phyloP scores from a whole-genome alignment of 1,284 basidiomycete species.

The Sanguinoderma infundibulare region DNA sequence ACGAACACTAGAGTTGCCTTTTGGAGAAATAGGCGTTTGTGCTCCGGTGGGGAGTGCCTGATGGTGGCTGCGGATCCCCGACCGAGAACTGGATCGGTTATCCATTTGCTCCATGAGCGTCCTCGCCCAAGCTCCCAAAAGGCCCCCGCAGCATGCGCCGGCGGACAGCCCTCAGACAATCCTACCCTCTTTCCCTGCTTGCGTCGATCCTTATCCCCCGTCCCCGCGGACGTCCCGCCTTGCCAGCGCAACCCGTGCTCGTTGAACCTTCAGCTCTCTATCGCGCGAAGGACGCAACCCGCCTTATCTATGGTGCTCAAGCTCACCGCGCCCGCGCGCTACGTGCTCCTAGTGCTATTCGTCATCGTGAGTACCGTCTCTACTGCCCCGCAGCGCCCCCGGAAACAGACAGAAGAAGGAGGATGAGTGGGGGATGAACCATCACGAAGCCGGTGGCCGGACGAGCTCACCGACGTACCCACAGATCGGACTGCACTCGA shows the following conservation, averaged over 20 bases:
- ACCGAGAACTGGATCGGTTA: too few relatives aligned
- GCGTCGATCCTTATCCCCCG: neutral
- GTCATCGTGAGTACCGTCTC: slow-evolving; percentile 29
- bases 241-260: neutral
- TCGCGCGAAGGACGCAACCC: neutral
- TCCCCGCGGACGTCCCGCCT: neutral
- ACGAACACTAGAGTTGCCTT: neutral
- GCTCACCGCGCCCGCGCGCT: slow-evolving; percentile 32
- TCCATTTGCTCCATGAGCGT: too few relatives aligned
- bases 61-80: too few relatives aligned
- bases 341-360: slow-evolving; percentile 32
- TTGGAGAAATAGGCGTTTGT: neutral
- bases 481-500: slow-evolving; percentile 40
- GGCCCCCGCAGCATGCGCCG: too few relatives aligned
- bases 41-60: too few relatives aligned
- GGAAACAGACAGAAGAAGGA: too few relatives aligned
- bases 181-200: neutral
- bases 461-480: slow-evolving; percentile 4
- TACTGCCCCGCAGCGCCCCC: neutral
- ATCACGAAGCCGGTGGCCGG: too few relatives aligned
- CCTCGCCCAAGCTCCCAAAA: too few relatives aligned
- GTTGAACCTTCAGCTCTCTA: neutral
- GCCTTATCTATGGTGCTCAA: slow-evolving; percentile 25
- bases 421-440: neutral
- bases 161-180: too few relatives aligned